Evolutionary conservation across 176 grass and related monocot genomes (phyloP), one percentile per base, ranked within the genome.

Genomic region (Phragmites australis): DNA sequence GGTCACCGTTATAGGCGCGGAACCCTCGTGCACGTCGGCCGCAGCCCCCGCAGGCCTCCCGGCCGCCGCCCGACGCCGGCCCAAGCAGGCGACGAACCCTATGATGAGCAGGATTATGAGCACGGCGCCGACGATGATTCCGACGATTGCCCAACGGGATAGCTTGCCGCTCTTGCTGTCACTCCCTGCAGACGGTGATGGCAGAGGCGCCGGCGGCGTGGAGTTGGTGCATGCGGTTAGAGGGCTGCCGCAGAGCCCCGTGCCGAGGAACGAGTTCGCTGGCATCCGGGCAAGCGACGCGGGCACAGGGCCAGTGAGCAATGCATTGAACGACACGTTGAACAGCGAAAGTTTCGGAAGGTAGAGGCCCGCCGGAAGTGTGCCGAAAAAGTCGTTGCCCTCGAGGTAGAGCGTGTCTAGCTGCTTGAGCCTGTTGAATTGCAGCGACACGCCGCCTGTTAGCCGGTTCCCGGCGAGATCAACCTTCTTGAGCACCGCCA

Each of bases 321-420:
- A 17, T 19, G 25, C 15, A 31, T 97, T 97, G 80, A 80, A 91
- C 1, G 94, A 97, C 14, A 97, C 88, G 78, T 97, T 91, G 81
- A 97, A 89, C 18, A 16, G 53, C 16, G 11, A 1, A 1, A 97
- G 65, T 3, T 14, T 51, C 5, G 76, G 61, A 1, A 97, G 45
- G 57, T 60, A 40, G 0, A 87, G 41, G 6, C 63, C 76, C 5
- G 46, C 66, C 0, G 94, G 92, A 6, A 97, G 80, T 25, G 8
- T 25, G 53, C 94, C 89, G 9, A 12, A 46, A 7, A 97, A 25
- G 26, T n/a, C 27, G 55, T 94, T 94, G 12, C 16, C 11, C 26
- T 92, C 83, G 16, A 97, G 84, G n/a, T 85, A 42, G 3, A 97
- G 55, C 75, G 54, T 76, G 65, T 54, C 64, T 0, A 97, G 80